These are phyloP conservation scores for Cladorrhinum sp. DNA, from an alignment of 2,329 filamentous ascomycete genomes.

Conservation along the genomic window DNA sequence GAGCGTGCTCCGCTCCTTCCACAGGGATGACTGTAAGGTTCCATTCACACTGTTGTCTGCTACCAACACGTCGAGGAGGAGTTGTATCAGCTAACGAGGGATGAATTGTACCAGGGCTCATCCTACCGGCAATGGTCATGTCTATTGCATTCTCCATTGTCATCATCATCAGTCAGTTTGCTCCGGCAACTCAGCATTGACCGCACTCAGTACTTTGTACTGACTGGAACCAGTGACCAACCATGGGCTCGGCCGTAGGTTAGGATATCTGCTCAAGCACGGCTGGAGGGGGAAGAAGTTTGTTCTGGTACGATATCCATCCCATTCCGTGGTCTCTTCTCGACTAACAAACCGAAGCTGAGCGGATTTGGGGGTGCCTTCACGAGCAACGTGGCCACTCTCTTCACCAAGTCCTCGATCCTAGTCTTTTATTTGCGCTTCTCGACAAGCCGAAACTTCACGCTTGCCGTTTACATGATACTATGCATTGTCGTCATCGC, in stretches of 20 bases:
- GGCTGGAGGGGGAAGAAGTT: background rate
- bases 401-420: conserved; percentile 22
- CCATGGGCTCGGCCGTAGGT: conserved; percentile 14
- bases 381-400: conserved; percentile 12
- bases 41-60: background rate
- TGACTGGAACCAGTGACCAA: conserved; percentile 10
- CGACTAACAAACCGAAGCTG: too few species aligned
- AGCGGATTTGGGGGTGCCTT: conserved; percentile 11
- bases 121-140: conserved; percentile 19
- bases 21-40: conserved; percentile 21
- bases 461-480: conserved; percentile 10
- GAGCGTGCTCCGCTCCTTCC: conserved; percentile 14
- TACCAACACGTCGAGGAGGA: too few species aligned
- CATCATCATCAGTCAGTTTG: conserved; percentile 2
- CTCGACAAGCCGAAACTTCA: conserved; percentile 18
- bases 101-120: conserved; percentile 16
- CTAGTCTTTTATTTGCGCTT: conserved; percentile 24
- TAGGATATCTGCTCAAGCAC: background rate
- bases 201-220: background rate
- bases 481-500: conserved; percentile 13
- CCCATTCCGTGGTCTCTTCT: too few species aligned
- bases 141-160: conserved; percentile 13
- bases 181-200: too few species aligned
- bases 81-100: conserved; percentile 3
- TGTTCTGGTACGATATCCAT: too few species aligned